phyloP scores from a whole-genome alignment of 2,329 filamentous ascomycete genomes.

The Zasmidium angulare region DNA sequence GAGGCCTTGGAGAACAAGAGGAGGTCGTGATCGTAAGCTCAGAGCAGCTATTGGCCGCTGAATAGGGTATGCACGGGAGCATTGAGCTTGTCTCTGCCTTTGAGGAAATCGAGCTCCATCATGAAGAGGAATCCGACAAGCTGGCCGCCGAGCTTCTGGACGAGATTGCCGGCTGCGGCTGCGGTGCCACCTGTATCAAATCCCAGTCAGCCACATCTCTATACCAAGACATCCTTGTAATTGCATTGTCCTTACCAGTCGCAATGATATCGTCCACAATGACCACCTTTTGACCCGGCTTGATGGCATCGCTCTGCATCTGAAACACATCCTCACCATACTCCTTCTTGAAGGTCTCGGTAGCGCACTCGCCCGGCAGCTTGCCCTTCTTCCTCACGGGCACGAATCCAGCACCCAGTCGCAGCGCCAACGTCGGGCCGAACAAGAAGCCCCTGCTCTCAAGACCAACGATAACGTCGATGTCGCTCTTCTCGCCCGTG shows the following conservation, averaged over 20 bases:
- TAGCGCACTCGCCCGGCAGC: constrained; percentile 84
- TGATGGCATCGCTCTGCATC: constrained; percentile 85
- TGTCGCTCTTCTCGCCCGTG: constrained; percentile 37
- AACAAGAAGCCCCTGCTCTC: constrained; percentile 96
- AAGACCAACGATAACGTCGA: constrained; percentile 86
- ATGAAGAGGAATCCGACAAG: constrained; percentile 91
- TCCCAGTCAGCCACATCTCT: constrained; percentile 1
- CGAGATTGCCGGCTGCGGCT: constrained; percentile 79
- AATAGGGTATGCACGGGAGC: constrained; percentile 83
- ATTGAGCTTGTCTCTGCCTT: constrained; percentile 85
- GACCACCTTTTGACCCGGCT: constrained; percentile 82
- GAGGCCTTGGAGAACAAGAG: neutral
- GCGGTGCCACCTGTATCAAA: constrained; percentile 77
- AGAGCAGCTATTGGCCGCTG: constrained; percentile 56
- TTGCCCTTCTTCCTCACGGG: constrained; percentile 95
- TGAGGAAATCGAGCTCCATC: constrained; percentile 89
- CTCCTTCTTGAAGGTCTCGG: constrained; percentile 88
- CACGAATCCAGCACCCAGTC: constrained; percentile 81
- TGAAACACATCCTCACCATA: constrained; percentile 95
- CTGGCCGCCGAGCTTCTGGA: constrained; percentile 80
- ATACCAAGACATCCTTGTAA: neutral
- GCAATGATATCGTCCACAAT: constrained; percentile 98
- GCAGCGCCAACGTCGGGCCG: constrained; percentile 82
- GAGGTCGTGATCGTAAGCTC: constrained; percentile 1
- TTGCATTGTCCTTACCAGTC: constrained; percentile 67